Evolutionary conservation across 345 rosid species (phyloP).

Genomic region (Boechera stricta): DNA sequence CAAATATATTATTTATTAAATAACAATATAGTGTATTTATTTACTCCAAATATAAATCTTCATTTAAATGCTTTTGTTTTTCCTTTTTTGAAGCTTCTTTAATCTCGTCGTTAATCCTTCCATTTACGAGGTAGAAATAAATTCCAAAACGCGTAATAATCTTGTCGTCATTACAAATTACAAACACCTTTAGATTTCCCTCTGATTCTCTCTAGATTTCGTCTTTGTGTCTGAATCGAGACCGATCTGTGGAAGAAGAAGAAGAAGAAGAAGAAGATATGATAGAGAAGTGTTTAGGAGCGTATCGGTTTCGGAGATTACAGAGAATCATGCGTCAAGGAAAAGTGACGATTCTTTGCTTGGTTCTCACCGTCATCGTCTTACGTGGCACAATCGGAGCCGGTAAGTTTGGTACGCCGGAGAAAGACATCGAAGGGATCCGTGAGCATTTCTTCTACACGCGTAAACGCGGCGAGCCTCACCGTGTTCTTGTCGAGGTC

Average conservation of each 20-base stretch:
- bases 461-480: slow-evolving; percentile 64
- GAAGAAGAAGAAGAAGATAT: slow-evolving; percentile 30
- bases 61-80: neutral
- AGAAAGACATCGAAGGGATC: slow-evolving; percentile 73
- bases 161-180: slow-evolving; percentile 7
- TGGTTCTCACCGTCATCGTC: slow-evolving; percentile 79
- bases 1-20: slow-evolving; percentile 5
- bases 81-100: slow-evolving; percentile 3
- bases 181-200: neutral
- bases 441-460: slow-evolving; percentile 67
- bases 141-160: slow-evolving; percentile 30
- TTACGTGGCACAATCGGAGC: slow-evolving; percentile 91
- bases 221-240: slow-evolving; percentile 21
- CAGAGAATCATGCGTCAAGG: slow-evolving; percentile 62
- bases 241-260: slow-evolving; percentile 31
- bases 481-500: slow-evolving; percentile 77
- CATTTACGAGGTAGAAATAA: slow-evolving; percentile 29
- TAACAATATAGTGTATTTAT: neutral
- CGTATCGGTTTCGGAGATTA: slow-evolving; percentile 57
- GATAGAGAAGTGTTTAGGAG: slow-evolving; percentile 59
- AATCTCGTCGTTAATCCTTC: slow-evolving; percentile 35
- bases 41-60: slow-evolving; percentile 15
- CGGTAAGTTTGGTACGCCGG: slow-evolving; percentile 88
- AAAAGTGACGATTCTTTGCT: slow-evolving; percentile 62
- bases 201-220: slow-evolving; percentile 20